A percentile compares a stretch with the other conserved stretches of the same genome.
These are phyloP conservation scores for Nematodospora anomalae DNA, from an alignment of 1,139 yeast species.

Conservation along the genomic window DNA sequence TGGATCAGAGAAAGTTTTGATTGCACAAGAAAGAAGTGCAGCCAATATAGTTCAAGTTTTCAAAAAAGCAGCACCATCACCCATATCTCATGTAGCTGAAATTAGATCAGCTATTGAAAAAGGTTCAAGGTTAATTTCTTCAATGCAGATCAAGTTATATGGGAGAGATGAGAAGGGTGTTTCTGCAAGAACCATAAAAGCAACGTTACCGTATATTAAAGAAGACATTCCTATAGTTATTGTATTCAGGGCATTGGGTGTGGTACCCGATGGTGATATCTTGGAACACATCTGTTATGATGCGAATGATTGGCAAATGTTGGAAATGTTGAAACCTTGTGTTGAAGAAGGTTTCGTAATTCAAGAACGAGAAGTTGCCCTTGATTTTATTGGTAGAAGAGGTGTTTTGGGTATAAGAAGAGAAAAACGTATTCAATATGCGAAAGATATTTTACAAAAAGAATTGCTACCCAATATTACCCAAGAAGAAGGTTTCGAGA, in stretches of 20 bases:
- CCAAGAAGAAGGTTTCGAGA: constrained; percentile 95
- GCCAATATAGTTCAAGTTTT: constrained; percentile 98
- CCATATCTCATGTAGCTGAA: constrained; percentile 94
- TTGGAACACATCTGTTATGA: constrained; percentile 97
- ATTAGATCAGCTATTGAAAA: constrained; percentile 95
- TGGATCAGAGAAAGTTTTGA: constrained; percentile 96
- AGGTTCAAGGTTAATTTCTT: constrained; percentile 91
- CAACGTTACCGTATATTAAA: constrained; percentile 92
- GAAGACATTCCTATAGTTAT: constrained; percentile 96
- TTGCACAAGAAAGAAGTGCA: constrained; percentile 98
- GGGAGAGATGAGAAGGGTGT: constrained; percentile 80
- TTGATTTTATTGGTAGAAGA: constrained; percentile 98
- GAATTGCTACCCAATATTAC: constrained; percentile 97
- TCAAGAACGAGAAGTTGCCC: constrained; percentile 96
- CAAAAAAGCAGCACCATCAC: constrained; percentile 96
- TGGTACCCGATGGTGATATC: constrained; percentile 98
- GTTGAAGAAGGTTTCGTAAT: constrained; percentile 98
- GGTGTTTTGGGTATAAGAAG: constrained; percentile 93
- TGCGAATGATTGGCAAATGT: constrained; percentile 98
- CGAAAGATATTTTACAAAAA: constrained; percentile 92
- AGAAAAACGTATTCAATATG: constrained; percentile 97
- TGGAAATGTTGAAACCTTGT: constrained; percentile 98
- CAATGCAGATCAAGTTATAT: constrained; percentile 89
- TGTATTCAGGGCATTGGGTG: constrained; percentile 96
- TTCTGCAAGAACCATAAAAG: constrained; percentile 81